Base-by-base conservation (phyloP, 108 stramenopile genomes). In the Nannochloropsis oceanica region DNA sequence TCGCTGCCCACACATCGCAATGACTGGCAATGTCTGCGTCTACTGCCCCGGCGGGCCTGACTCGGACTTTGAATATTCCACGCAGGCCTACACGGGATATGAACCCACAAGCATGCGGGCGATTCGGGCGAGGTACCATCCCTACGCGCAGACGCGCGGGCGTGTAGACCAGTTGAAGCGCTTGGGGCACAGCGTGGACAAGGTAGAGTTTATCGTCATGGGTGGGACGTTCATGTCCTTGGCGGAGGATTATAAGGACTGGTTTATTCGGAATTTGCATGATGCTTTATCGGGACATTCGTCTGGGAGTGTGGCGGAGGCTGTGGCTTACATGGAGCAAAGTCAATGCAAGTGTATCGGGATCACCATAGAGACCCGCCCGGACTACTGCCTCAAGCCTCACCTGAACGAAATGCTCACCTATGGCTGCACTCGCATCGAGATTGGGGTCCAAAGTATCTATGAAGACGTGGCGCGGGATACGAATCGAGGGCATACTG, bases 21-120 rank as follows among this genome's bases (percentile, higher is more conserved):
- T 95, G 89, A 97, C 97, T 0, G 95, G 95, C 12, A 92, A 93
- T 85, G 97, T 97, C 12, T 97, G 97, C 85, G 97, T 97, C 27
- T 97, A 97, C 85, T 97, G 97, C 91, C 97, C 97, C 34, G 97
- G 97, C 73, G 97, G 97, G 25, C 95, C 95, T 1, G 97, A 97
- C 90, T 91, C 90, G 22, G 97, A 97, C 87, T 97, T 97, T 90
- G 97, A 97, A 88, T 97, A 97, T 90, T 93, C 92, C 12, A 97
- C 97, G 22, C 97, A 97, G 83, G 95, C 97, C 43, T 97, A 97
- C 85, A 97, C 97, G 0, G 97, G 97, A 25, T 97, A 97, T 88
- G 97, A 97, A 90, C 97, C 97, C 25, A 97, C 97, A 26, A 90
- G 88, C 79, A 97, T 97, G 97, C 59, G 97, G 25, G 97, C 95